phyloP scores from a whole-genome alignment of 768 basidiomycete genomes.

The Tricholoma bakamatsutake region DNA sequence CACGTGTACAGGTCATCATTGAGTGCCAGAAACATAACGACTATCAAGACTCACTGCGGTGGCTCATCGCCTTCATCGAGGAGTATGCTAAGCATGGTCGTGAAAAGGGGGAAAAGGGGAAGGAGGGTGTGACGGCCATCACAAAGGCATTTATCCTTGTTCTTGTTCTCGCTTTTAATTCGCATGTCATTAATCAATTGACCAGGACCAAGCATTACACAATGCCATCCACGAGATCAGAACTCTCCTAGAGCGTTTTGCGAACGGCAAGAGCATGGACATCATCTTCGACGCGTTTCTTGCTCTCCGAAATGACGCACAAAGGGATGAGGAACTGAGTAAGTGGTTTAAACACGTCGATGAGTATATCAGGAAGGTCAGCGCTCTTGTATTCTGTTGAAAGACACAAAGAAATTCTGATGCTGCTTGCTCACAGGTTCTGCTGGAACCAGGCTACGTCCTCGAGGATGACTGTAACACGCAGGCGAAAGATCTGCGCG shows the following conservation, averaged over 20 bases:
- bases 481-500: slow-evolving; percentile 57
- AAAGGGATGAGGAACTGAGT: slow-evolving; percentile 67
- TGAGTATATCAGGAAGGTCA: slow-evolving; percentile 58
- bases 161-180: not conserved
- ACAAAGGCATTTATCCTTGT: slow-evolving; percentile 21
- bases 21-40: slow-evolving; percentile 92
- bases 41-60: slow-evolving; percentile 77
- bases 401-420: not conserved
- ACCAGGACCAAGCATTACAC: slow-evolving; percentile 51
- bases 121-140: slow-evolving; percentile 14
- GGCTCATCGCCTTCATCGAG: slow-evolving; percentile 60
- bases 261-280: slow-evolving; percentile 64
- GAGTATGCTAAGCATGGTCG: slow-evolving; percentile 55
- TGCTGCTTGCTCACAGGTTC: slow-evolving; percentile 31
- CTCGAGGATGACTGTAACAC: slow-evolving; percentile 70
- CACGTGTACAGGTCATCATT: slow-evolving; percentile 51
- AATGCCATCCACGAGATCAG: slow-evolving; percentile 60
- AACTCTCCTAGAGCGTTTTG: slow-evolving; percentile 87
- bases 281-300: slow-evolving; percentile 65
- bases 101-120: slow-evolving; percentile 15
- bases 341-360: slow-evolving; percentile 67
- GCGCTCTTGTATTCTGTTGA: not conserved
- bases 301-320: slow-evolving; percentile 67
- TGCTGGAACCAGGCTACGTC: slow-evolving; percentile 82
- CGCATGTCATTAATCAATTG: not conserved